Evolutionary conservation across 179 eudicot species (phyloP).

Genomic region (Beta macrorhiza): DNA sequence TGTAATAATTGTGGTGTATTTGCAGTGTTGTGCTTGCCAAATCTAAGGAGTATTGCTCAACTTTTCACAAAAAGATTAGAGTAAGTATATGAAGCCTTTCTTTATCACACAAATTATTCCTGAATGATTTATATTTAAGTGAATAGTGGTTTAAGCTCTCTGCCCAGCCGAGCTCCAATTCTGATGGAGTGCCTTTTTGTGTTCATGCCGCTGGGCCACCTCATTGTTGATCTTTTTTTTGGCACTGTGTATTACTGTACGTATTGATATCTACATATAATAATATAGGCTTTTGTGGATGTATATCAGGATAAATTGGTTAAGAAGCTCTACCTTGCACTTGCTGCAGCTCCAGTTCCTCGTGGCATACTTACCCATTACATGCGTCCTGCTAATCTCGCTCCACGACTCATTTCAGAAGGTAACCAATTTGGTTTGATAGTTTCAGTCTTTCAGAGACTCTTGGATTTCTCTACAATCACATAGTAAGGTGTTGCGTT

Average conservation of each 20-base stretch:
- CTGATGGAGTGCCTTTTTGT: not conserved
- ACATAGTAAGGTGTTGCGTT: not conserved
- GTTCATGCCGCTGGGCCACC: not conserved
- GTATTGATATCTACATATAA: not conserved
- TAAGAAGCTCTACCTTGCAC: slow-evolving; percentile 89
- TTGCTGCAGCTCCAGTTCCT: slow-evolving; percentile 84
- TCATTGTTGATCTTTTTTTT: not conserved
- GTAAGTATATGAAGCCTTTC: slow-evolving; percentile 42
- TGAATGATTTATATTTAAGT: not conserved
- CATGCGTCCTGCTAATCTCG: slow-evolving; percentile 72
- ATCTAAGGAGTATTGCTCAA: slow-evolving; percentile 78
- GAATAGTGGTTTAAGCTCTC: slow-evolving; percentile 1
- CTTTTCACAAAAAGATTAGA: slow-evolving; percentile 83
- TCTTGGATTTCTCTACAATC: not conserved
- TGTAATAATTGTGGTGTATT: slow-evolving; percentile 19
- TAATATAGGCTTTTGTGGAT: slow-evolving; percentile 13
- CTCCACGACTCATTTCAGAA: slow-evolving; percentile 85
- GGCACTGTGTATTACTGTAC: not conserved
- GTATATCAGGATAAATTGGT: slow-evolving; percentile 71
- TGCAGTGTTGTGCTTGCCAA: slow-evolving; percentile 93
- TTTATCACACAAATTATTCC: not conserved
- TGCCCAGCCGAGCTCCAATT: not conserved
- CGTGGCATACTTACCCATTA: slow-evolving; percentile 75
- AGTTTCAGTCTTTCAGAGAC: not conserved
- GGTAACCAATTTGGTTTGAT: slow-evolving; percentile 37